Evolutionary conservation across 2,329 filamentous ascomycete genomes (phyloP), one percentile per base, ranked within the genome.

Genomic region (Microsporum canis): DNA sequence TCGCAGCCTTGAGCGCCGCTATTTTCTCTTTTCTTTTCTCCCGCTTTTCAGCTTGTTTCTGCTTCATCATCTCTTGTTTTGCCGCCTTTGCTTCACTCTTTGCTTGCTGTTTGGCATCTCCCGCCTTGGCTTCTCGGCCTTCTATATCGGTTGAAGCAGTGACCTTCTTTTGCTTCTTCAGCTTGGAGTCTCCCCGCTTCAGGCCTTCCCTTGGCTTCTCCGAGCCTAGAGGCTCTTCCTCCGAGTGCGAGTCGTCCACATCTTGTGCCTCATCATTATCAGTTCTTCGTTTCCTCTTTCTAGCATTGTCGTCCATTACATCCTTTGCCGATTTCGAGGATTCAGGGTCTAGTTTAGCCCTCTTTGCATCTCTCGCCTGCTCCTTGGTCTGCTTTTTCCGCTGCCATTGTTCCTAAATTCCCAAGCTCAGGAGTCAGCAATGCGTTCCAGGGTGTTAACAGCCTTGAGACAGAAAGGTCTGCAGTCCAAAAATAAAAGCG

Each of bases 381-480:
- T 90, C 88, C 73, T 95, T 96, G 58, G 90, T 92, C 77, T 97
- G 91, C 79, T 97, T 97, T 77, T 94, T 95, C 71, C 87, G 87
- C 73, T 86, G 85, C 90, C 91, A 95, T 86, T 96, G 90, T 69
- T 94, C 88, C 90, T 95, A 70, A 64, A 66, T 58, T 60, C 63
- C 51, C 63, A 45, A 60, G 14, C 43, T 5, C n/a, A 27, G 23
- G 63, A 60, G 17, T 49, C 49, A 63, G 14, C 60, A 57, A 43
- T 58, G 60, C 62, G 41, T 61, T 59, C 39, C 53, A 60, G n/a
- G 5, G 33, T 12, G 58, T 58, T 10, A 63, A 63, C 61, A 59
- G 62, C 60, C 64, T 43, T 27, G 45, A 60, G 36, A 39, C 1
- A 47, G 23, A 47, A 12, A 3, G 3, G 1, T 47, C 43, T 3